Evolutionary conservation across 108 stramenopile species (phyloP).

Genomic region (Mediolabrus comicus): DNA sequence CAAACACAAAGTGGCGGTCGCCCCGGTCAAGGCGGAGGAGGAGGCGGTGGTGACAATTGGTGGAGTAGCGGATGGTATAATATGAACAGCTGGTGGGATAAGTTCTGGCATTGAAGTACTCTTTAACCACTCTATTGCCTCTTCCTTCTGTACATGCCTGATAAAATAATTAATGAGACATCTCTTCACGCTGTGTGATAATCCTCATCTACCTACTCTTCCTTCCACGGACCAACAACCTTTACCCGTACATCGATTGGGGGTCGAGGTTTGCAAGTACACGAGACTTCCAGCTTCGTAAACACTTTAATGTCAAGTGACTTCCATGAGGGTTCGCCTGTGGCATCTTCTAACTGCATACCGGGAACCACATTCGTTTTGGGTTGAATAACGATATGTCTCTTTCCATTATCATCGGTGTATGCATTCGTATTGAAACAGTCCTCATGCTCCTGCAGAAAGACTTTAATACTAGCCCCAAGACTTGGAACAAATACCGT

Average conservation of each 20-base stretch:
- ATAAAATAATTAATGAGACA: too few species aligned
- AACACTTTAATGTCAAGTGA: slow-evolving; percentile 64
- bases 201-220: neutral
- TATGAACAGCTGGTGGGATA: neutral
- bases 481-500: slow-evolving; percentile 80
- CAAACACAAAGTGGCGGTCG: neutral
- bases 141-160: too few species aligned
- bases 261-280: slow-evolving; percentile 64
- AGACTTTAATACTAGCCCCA: slow-evolving; percentile 63
- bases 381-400: slow-evolving; percentile 46
- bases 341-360: slow-evolving; percentile 32
- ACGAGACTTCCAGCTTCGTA: slow-evolving; percentile 61
- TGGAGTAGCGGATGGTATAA: neutral
- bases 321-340: slow-evolving; percentile 10
- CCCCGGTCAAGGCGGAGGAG: neutral
- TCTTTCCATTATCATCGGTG: slow-evolving; percentile 32
- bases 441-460: slow-evolving; percentile 77
- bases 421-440: slow-evolving; percentile 49
- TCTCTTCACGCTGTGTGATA: too few species aligned
- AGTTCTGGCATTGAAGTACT: neutral
- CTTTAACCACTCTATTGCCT: too few species aligned
- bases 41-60: too few species aligned
- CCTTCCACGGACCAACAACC: slow-evolving; percentile 78
- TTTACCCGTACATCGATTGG: slow-evolving; percentile 79
- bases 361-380: slow-evolving; percentile 34